Evolutionary conservation across 2,329 filamentous ascomycete species (phyloP).

Genomic region (Hypocrella siamensis): DNA sequence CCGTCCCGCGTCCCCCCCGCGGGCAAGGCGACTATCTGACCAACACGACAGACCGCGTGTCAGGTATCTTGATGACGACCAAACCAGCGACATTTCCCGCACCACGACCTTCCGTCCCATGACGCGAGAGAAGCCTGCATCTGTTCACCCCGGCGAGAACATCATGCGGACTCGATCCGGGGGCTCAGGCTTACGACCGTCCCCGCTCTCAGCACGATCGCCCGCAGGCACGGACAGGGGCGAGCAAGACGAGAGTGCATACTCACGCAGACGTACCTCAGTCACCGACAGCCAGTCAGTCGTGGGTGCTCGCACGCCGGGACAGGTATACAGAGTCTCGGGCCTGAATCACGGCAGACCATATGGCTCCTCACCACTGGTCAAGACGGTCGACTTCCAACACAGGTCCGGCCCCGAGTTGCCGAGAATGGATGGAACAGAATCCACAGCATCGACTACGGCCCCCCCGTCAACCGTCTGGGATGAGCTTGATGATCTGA

Average conservation of each 20-base stretch:
- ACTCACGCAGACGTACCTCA: conserved; percentile 23
- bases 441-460: conserved; percentile 76
- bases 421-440: conserved; percentile 49
- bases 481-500: conserved; percentile 93
- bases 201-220: conserved; percentile 33
- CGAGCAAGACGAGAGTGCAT: conserved; percentile 11
- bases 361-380: conserved; percentile 46
- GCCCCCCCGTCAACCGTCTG: conserved; percentile 89
- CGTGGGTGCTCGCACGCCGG: conserved; percentile 24
- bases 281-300: conserved; percentile 29
- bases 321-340: conserved; percentile 24
- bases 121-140: conserved; percentile 26
- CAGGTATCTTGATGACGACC: conserved; percentile 28
- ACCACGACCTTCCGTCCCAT: conserved; percentile 27
- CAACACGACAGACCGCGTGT: conserved; percentile 30
- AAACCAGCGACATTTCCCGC: conserved; percentile 22
- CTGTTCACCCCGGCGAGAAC: conserved; percentile 21
- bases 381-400: conserved; percentile 22
- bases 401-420: conserved; percentile 12
- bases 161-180: conserved; percentile 16
- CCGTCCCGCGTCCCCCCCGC: conserved; percentile 33
- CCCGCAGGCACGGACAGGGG: conserved; percentile 28
- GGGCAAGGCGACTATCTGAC: conserved; percentile 36
- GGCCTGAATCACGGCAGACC: conserved; percentile 14
- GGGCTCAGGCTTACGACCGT: conserved; percentile 20